Conservation (phyloP, 441 rosid species). For the Breynia disticha region DNA sequence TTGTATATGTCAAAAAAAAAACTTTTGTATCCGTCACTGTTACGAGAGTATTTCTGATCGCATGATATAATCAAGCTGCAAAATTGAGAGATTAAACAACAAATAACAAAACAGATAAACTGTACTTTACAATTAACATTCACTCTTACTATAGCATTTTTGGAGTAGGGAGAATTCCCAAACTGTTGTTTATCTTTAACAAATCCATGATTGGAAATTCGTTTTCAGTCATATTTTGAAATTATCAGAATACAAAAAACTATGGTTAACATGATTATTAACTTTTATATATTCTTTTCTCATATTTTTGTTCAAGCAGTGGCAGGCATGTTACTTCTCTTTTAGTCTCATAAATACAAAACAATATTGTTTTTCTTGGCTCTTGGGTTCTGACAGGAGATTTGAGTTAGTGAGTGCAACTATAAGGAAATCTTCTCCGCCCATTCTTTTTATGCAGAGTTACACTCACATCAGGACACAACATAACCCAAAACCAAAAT, state of each 20-base stretch:
- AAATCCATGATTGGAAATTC: constrained; percentile 34
- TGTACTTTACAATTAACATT: constrained; percentile 28
- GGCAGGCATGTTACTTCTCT: constrained; percentile 38
- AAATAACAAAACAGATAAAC: too few species aligned
- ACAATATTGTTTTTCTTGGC: constrained; percentile 22
- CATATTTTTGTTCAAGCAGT: constrained; percentile 29
- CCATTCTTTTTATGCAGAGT: constrained; percentile 3
- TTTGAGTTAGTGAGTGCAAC: constrained; percentile 23
- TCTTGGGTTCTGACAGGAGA: constrained; percentile 30
- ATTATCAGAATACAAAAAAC: constrained; percentile 21
- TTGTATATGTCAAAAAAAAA: too few species aligned
- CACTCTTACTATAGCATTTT: constrained; percentile 8
- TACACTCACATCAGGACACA: constrained; percentile 19
- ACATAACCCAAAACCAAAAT: constrained; percentile 15
- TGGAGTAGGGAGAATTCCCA: constrained; percentile 13
- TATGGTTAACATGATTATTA: constrained; percentile 22
- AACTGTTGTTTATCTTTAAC: constrained; percentile 17
- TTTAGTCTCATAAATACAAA: constrained; percentile 17
- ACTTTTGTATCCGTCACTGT: too few species aligned
- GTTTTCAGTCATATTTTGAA: constrained; percentile 24
- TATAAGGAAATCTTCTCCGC: constrained; percentile 11
- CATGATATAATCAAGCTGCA: too few species aligned
- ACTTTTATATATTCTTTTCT: constrained; percentile 33
- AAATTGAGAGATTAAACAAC: too few species aligned
- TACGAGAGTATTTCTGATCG: too few species aligned